Percentiles rank a stretch among this genome's conserved stretches.
Conservation (phyloP, 202 grass and related monocot genomes). For the Elaeis oleifera region DNA sequence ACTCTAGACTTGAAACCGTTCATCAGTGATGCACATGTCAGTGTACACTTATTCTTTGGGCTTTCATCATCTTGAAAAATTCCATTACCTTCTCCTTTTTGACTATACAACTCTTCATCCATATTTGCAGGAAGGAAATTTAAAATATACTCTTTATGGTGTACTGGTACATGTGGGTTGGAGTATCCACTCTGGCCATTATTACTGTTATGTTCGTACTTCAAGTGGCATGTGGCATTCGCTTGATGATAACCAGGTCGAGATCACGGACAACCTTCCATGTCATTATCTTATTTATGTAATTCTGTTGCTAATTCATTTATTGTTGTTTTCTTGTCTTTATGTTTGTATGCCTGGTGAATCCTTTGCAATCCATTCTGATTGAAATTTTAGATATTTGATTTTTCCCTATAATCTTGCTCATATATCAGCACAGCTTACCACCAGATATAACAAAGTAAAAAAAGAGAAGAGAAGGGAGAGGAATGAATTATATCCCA, state of each 20-base stretch:
- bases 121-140: conserved; percentile 46
- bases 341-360: no score
- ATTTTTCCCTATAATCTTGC: no score
- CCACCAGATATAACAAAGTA: no score
- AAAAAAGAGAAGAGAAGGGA: no score
- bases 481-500: no score
- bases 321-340: no score
- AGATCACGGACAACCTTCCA: not conserved
- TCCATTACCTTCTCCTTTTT: conserved; percentile 3
- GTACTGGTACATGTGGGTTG: conserved; percentile 90
- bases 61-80: not conserved
- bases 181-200: conserved; percentile 89
- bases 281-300: conserved; percentile 7
- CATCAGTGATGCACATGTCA: conserved; percentile 78
- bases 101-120: conserved; percentile 1
- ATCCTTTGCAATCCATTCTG: no score
- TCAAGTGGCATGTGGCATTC: conserved; percentile 97
- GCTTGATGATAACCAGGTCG: conserved; percentile 97
- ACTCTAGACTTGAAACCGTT: conserved; percentile 77
- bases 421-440: no score
- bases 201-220: conserved; percentile 87
- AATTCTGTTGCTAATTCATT: no score
- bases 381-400: no score
- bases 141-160: conserved; percentile 91
- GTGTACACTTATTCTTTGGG: conserved; percentile 22